phyloP scores from a whole-genome alignment of 2,329 filamentous ascomycete species.

The Colletotrichum limetticola region DNA sequence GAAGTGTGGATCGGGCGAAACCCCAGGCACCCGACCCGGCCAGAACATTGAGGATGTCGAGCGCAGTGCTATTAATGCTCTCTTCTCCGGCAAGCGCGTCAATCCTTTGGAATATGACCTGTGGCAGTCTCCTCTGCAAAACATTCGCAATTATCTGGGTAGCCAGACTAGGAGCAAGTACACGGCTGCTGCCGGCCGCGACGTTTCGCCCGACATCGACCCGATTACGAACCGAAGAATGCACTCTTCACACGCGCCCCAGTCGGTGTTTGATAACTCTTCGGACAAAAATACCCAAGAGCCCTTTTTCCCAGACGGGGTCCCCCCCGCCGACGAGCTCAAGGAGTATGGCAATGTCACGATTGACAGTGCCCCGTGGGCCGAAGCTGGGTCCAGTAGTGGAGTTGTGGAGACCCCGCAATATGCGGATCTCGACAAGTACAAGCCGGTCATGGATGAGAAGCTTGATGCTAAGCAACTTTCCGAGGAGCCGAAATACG shows the following conservation, averaged over 20 bases:
- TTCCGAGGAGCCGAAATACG: constrained; percentile 42
- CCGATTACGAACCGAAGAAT: constrained; percentile 69
- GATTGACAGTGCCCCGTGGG: constrained; percentile 42
- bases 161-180: constrained; percentile 22
- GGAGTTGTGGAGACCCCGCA: constrained; percentile 28
- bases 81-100: constrained; percentile 48
- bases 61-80: constrained; percentile 54
- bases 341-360: constrained; percentile 46
- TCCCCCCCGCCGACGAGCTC: constrained; percentile 49
- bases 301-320: constrained; percentile 46
- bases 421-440: constrained; percentile 45
- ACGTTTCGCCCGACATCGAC: constrained; percentile 59
- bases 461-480: constrained; percentile 38
- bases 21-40: constrained; percentile 50
- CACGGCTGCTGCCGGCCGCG: constrained; percentile 15
- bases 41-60: constrained; percentile 57
- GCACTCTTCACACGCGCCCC: constrained; percentile 35
- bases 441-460: constrained; percentile 48
- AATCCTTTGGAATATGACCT: constrained; percentile 39
- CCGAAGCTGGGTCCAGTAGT: constrained; percentile 31
- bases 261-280: constrained; percentile 20
- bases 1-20: constrained; percentile 49
- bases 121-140: constrained; percentile 45
- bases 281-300: constrained; percentile 23
- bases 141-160: constrained; percentile 47